These are phyloP conservation scores for Pachysolen tannophilus DNA, from an alignment of 805 yeast species.

Conservation along the genomic window DNA sequence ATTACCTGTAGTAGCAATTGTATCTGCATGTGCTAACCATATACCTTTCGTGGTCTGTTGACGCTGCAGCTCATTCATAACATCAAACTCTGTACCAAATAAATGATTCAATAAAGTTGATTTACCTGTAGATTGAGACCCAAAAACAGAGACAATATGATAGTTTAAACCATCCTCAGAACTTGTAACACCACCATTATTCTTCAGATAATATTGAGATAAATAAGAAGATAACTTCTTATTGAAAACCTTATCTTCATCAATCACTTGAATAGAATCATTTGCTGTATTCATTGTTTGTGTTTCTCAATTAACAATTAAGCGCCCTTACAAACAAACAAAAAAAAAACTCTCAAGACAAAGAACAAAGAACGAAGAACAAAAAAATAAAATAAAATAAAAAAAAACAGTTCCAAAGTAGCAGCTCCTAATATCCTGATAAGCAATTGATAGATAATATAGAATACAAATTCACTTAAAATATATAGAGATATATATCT, in stretches of 20 bases:
- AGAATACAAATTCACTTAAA: too few species aligned
- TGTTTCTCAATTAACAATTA: background rate
- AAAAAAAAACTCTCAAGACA: too few species aligned
- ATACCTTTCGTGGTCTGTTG: constrained; percentile 89
- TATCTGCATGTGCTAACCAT: constrained; percentile 58
- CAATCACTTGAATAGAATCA: constrained; percentile 50
- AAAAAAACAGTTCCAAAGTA: too few species aligned
- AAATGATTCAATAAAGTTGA: constrained; percentile 82
- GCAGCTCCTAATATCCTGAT: too few species aligned
- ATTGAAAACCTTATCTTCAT: constrained; percentile 52
- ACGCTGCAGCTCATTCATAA: constrained; percentile 81
- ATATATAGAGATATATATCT: too few species aligned
- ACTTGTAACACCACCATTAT: too few species aligned
- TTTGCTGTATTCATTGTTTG: constrained; percentile 1
- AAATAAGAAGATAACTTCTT: constrained; percentile 22
- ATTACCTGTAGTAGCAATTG: constrained; percentile 21
- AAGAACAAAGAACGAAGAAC: too few species aligned
- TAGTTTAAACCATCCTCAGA: constrained; percentile 57
- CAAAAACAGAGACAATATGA: constrained; percentile 92
- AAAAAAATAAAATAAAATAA: too few species aligned
- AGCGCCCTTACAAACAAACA: too few species aligned
- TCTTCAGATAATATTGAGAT: constrained; percentile 17
- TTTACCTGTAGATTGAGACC: constrained; percentile 95
- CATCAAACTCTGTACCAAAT: constrained; percentile 84
- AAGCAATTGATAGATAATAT: too few species aligned